Evolutionary conservation across 306 rosid species (phyloP), one percentile per base, ranked within the genome.

Genomic region (Cicer pinnatifidum): DNA sequence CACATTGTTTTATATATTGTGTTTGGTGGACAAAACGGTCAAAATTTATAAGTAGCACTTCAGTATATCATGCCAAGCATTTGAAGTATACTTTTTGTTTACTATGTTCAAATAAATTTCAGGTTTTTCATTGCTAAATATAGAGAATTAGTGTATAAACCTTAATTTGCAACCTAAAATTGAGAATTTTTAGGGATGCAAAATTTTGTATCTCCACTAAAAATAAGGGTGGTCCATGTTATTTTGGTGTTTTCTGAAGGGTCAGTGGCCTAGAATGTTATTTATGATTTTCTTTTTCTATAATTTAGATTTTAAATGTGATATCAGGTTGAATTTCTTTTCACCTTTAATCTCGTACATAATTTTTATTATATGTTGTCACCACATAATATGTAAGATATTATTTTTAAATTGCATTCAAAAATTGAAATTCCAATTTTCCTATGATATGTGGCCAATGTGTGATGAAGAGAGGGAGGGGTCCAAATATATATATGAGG

Each of bases 371-470:
- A 45, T 16, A 60, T 51, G 44, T 2, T 23, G 8, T 35, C 54
- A 12, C 60, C 2, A 69, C 44, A 33, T 51, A 63, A 43, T 68
- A 61, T 41, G 37, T 37, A 4, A 75, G 43, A 61, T 56, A 43
- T 69, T 81, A 10, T 68, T 60, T 62, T 10, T 44, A 28, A 28
- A 28, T 68, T 8, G 9, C 58, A 51, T 61, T 61, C 46, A 75
- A 28, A 28, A 3, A 3, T 28, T 28, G 60, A 65, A 71, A 76
- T 40, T 69, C 58, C 40, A 28, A 37, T 77, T 15, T 15, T 60
- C 12, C 38, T 71, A 20, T 28, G 47, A 35, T 40, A 15, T 2
- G 43, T 23, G 76, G 17, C 19, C 8, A 28, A 40, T 10, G 45
- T 67, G 23, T 40, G 53, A 56, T 19, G 41, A 9, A 62, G 11